Conservation (phyloP, 345 rosid genomes). For the Pistacia integerrima region DNA sequence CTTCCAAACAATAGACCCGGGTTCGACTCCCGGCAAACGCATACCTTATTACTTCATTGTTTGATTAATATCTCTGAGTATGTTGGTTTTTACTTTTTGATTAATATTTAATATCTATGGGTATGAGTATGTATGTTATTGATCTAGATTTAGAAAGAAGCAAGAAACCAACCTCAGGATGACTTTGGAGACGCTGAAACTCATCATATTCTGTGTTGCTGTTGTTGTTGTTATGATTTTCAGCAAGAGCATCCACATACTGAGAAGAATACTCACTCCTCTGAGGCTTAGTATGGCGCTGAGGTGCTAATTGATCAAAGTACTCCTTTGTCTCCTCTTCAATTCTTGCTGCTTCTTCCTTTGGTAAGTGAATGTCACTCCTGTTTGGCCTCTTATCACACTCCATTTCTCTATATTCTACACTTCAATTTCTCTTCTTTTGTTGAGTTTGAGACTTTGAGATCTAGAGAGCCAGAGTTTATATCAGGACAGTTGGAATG, state of each 20-base stretch:
- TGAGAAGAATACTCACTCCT: constrained; percentile 54
- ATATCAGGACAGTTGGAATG: neutral
- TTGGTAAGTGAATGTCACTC: constrained; percentile 53
- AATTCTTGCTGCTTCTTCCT: constrained; percentile 45
- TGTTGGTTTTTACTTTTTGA: too few relatives aligned
- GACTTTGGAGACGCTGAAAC: constrained; percentile 36
- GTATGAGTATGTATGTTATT: too few relatives aligned
- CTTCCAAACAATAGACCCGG: constrained; percentile 65
- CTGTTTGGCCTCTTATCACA: constrained; percentile 43
- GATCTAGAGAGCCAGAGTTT: too few relatives aligned
- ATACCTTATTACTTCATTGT: neutral
- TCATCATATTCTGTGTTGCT: constrained; percentile 40
- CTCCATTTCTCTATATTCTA: constrained; percentile 28
- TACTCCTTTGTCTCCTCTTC: constrained; percentile 43
- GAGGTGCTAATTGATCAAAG: constrained; percentile 52
- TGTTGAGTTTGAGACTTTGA: neutral
- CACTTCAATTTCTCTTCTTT: neutral
- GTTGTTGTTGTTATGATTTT: too few relatives aligned
- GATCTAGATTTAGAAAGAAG: too few relatives aligned
- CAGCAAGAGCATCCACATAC: constrained; percentile 40
- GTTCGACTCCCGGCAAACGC: constrained; percentile 64
- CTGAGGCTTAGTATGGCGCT: constrained; percentile 67
- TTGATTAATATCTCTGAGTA: too few relatives aligned
- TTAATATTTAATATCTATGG: too few relatives aligned
- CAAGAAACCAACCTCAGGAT: neutral